phyloP scores from a whole-genome alignment of 495 filamentous ascomycete species.

The Neurospora sublineolata region DNA sequence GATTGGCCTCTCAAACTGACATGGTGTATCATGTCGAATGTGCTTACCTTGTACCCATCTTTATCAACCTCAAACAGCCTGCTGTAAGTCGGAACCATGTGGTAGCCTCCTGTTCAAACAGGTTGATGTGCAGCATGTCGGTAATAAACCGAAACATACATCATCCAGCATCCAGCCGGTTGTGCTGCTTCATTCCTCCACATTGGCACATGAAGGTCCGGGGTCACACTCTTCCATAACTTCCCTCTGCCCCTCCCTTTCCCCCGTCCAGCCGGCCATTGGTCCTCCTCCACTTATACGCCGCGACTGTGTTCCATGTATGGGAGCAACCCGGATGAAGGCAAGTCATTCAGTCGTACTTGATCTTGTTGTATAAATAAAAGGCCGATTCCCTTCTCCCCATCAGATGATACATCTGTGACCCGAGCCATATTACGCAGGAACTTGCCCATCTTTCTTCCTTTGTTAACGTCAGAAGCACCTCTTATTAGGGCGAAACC shows the following conservation, averaged over 20 bases:
- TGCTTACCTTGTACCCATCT: neutral
- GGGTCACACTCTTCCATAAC: neutral
- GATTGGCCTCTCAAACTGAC: neutral
- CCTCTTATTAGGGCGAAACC: neutral
- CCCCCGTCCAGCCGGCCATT: neutral
- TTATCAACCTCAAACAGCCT: neutral
- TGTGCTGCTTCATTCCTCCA: neutral
- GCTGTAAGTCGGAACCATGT: neutral
- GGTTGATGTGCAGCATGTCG: neutral
- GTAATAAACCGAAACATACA: neutral
- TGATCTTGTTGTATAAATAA: neutral
- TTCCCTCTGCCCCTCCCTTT: neutral
- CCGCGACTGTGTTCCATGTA: neutral
- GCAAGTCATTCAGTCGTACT: neutral
- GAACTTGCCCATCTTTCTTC: neutral
- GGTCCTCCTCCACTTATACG: neutral
- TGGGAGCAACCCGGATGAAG: neutral
- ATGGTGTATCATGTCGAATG: neutral
- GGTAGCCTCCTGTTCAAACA: neutral
- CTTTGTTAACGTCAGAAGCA: neutral
- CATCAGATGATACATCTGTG: neutral
- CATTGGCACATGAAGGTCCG: neutral
- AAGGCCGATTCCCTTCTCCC: neutral
- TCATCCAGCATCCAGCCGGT: neutral
- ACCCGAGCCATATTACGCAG: neutral